Percentiles rank a stretch among this genome's conserved stretches.
Conservation (phyloP, 257 asterid genomes). For the Salvia splendens region DNA sequence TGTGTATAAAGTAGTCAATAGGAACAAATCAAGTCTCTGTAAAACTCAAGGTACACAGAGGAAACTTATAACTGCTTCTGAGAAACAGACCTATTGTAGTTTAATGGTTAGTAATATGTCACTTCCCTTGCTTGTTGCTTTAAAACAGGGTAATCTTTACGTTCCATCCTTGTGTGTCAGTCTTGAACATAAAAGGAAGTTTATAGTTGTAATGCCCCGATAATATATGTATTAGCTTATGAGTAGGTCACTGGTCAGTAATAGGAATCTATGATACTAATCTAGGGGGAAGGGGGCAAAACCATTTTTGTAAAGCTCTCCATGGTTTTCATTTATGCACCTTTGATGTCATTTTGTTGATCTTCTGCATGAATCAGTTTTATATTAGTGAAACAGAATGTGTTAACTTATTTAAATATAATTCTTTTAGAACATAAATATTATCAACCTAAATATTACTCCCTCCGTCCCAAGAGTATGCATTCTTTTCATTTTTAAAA, state of each 20-base stretch:
- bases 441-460: constrained; percentile 18
- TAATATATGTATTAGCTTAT: no score
- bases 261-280: no score
- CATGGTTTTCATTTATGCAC: constrained; percentile 1
- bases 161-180: neutral
- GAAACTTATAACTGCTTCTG: neutral
- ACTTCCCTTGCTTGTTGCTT: neutral
- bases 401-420: neutral
- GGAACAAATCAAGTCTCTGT: neutral
- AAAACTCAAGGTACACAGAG: neutral
- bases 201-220: no score
- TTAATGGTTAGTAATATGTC: neutral
- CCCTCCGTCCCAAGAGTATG: no score
- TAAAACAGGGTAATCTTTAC: neutral
- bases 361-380: neutral
- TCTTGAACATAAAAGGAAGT: neutral
- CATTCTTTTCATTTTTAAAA: no score
- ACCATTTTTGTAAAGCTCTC: neutral
- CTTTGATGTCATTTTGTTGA: neutral
- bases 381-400: neutral
- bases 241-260: neutral
- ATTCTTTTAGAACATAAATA: neutral
- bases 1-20: neutral
- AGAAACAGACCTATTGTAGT: neutral
- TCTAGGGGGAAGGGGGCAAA: neutral